A percentile compares a stretch with the other conserved stretches of the same genome.
phyloP scores from a whole-genome alignment of 768 basidiomycete genomes.

The Cystofilobasidium bisporidii region DNA sequence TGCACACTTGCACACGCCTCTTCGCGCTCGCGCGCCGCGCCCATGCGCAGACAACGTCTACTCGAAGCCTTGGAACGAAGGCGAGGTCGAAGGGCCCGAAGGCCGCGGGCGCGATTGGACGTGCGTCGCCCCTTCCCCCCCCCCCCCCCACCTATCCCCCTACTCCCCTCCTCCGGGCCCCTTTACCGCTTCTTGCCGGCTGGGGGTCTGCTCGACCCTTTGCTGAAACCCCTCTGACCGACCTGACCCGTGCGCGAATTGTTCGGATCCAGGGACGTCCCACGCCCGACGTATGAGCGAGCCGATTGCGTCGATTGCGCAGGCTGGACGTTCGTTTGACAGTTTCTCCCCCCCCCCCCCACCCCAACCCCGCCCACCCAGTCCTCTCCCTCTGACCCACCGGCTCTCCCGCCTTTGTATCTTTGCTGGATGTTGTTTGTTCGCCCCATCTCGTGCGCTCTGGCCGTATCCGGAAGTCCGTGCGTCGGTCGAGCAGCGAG shows the following conservation, averaged over 20 bases:
- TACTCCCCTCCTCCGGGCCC: not conserved
- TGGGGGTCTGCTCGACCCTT: no score
- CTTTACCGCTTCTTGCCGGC: not conserved
- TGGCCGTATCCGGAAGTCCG: no score
- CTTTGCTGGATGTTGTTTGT: no score
- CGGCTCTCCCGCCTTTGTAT: no score
- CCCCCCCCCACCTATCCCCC: no score
- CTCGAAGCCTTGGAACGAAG: slow-evolving; percentile 25
- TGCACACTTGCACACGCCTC: no score
- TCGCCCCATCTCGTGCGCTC: no score
- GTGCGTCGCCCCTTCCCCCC: not conserved
- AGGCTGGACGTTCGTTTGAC: slow-evolving; percentile 20
- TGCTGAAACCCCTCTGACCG: no score
- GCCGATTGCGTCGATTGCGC: slow-evolving; percentile 21
- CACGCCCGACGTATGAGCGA: not conserved
- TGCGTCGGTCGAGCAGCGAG: no score
- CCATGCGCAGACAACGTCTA: slow-evolving; percentile 19
- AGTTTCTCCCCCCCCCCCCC: not conserved
- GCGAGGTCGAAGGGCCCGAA: slow-evolving; percentile 19
- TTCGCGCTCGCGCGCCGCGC: not conserved
- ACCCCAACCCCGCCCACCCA: no score
- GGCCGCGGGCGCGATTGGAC: slow-evolving; percentile 27
- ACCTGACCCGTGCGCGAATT: no score
- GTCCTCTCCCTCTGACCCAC: no score
- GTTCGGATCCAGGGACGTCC: slow-evolving; percentile 20